phyloP scores from a whole-genome alignment of 768 basidiomycete genomes.

The Boletus sp. region DNA sequence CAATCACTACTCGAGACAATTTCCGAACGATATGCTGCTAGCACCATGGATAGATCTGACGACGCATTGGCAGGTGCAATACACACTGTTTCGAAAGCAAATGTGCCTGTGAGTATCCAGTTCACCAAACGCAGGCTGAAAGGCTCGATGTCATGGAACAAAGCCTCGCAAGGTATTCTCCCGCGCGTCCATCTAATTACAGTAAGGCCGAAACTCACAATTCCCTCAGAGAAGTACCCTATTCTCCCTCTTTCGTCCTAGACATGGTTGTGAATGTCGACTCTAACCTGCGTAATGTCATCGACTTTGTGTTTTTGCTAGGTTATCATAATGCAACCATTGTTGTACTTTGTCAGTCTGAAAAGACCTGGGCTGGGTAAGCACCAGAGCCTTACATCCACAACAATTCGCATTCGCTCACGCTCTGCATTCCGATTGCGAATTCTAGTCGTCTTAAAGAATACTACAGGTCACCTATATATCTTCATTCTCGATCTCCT shows the following conservation, averaged over 20 bases:
- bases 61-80: too few relatives aligned
- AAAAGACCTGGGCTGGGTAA: slow-evolving; percentile 92
- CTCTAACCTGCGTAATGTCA: slow-evolving; percentile 74
- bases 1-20: too few relatives aligned
- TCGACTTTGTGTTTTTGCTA: slow-evolving; percentile 87
- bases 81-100: too few relatives aligned
- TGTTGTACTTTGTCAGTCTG: slow-evolving; percentile 81
- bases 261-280: slow-evolving; percentile 76
- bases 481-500: slow-evolving; percentile 87
- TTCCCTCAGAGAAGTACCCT: slow-evolving; percentile 79
- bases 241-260: slow-evolving; percentile 90
- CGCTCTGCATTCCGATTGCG: background rate
- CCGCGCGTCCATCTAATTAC: slow-evolving; percentile 5
- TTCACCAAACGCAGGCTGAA: slow-evolving; percentile 81
- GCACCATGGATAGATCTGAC: too few relatives aligned
- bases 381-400: slow-evolving; percentile 13
- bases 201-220: slow-evolving; percentile 1
- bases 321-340: slow-evolving; percentile 95
- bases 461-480: slow-evolving; percentile 67
- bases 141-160: slow-evolving; percentile 76
- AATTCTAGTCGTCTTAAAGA: slow-evolving; percentile 71
- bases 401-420: background rate
- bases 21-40: too few relatives aligned
- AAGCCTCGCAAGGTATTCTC: slow-evolving; percentile 47
- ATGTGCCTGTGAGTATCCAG: slow-evolving; percentile 42